phyloP scores from a whole-genome alignment of 1,284 basidiomycete species.

The Mycena citricolor region DNA sequence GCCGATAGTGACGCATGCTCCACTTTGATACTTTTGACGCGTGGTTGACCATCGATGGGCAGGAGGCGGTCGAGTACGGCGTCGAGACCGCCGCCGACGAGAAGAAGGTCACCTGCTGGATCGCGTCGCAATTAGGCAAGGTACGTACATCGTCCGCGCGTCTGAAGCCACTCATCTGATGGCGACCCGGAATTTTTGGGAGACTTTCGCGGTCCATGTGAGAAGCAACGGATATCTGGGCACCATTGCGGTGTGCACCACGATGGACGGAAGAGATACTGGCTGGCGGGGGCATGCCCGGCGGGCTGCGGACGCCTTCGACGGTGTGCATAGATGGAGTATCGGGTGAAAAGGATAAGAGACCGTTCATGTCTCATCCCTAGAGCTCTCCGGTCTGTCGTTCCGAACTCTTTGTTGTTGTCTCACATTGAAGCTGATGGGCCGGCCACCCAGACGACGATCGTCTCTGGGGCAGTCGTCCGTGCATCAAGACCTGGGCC shows the following conservation, averaged over 20 bases:
- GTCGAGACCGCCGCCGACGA: constrained; percentile 12
- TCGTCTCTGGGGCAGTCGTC: not conserved
- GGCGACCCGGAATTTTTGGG: not conserved
- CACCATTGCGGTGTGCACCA: constrained; percentile 1
- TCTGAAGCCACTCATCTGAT: not conserved
- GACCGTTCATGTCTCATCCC: constrained; percentile 7
- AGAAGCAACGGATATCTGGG: not conserved
- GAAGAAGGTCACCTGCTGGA: constrained; percentile 21
- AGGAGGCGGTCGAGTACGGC: constrained; percentile 4
- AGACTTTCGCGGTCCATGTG: constrained; percentile 13
- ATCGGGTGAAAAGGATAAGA: not conserved
- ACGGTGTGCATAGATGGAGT: not conserved
- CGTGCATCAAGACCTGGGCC: constrained; percentile 3
- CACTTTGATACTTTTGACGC: constrained; percentile 9
- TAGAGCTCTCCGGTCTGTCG: constrained; percentile 9
- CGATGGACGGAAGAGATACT: constrained; percentile 5
- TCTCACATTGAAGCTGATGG: not conserved
- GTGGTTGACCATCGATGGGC: constrained; percentile 15
- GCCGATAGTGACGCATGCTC: too few relatives aligned
- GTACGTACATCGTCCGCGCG: not conserved
- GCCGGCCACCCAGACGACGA: too few relatives aligned
- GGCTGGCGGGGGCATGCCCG: not conserved
- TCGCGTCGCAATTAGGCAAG: constrained; percentile 25
- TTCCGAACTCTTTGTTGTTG: not conserved
- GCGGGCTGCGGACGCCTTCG: not conserved